Conservation (phyloP, 768 basidiomycete genomes). For the Hirschioporus abietinus region DNA sequence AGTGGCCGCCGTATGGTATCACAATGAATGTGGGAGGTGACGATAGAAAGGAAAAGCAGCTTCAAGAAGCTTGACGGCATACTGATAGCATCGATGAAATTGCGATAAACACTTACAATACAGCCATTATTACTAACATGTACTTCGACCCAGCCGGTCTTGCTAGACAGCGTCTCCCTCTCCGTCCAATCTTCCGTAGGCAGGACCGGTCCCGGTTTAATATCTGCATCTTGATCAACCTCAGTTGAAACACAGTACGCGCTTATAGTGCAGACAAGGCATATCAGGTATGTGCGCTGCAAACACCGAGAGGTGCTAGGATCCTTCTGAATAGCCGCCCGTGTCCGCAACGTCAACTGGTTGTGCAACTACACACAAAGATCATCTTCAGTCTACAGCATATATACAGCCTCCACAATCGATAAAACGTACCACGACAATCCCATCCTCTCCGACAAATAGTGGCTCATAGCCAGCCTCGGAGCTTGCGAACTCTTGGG, state of each 20-base stretch:
- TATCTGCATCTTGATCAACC: constrained; percentile 51
- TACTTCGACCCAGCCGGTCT: constrained; percentile 70
- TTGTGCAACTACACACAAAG: constrained; percentile 47
- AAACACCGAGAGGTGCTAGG: constrained; percentile 42
- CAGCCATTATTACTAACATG: constrained; percentile 39
- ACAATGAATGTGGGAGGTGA: neutral
- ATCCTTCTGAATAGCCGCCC: constrained; percentile 39
- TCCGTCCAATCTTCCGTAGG: constrained; percentile 77
- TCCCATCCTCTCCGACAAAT: constrained; percentile 63
- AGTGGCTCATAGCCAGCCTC: constrained; percentile 40
- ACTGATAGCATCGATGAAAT: constrained; percentile 2
- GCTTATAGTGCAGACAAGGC: constrained; percentile 58
- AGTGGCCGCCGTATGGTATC: no score
- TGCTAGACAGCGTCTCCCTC: constrained; percentile 61
- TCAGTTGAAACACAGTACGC: constrained; percentile 68
- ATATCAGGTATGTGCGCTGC: constrained; percentile 61
- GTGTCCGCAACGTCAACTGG: constrained; percentile 63
- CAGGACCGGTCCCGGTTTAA: constrained; percentile 57
- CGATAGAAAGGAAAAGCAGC: neutral
- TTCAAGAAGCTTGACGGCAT: no score
- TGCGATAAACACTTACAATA: constrained; percentile 47
- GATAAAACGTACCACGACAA: constrained; percentile 49
- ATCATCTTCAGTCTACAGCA: neutral
- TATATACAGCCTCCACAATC: neutral
- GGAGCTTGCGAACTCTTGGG: constrained; percentile 21